phyloP scores from a whole-genome alignment of 768 basidiomycete genomes.

The Symmetrospora coprosmae region DNA sequence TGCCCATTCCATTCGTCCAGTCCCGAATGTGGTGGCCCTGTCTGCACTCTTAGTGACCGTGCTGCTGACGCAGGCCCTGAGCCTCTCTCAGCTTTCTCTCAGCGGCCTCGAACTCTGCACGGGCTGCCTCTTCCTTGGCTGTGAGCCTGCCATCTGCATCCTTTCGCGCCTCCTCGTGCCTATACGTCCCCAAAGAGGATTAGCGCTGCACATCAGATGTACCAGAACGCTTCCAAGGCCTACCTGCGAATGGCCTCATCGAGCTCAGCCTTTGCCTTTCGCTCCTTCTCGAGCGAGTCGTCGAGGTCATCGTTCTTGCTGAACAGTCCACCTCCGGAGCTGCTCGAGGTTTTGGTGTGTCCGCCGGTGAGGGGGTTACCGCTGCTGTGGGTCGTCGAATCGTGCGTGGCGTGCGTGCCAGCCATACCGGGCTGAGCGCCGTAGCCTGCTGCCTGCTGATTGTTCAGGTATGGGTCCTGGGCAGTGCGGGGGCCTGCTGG shows the following conservation, averaged over 20 bases:
- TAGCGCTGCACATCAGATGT: too few relatives aligned
- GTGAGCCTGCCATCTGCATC: background rate
- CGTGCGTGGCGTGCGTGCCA: background rate
- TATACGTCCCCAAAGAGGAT: too few relatives aligned
- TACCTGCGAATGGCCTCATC: slow-evolving; percentile 1
- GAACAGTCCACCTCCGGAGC: background rate
- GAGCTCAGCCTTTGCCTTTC: slow-evolving; percentile 7
- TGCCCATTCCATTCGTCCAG: too few relatives aligned
- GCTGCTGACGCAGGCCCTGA: background rate
- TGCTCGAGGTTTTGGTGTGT: background rate
- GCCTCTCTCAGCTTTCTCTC: background rate
- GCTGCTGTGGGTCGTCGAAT: background rate
- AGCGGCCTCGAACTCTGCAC: background rate
- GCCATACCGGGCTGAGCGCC: background rate
- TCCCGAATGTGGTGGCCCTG: too few relatives aligned
- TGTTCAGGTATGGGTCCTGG: too few relatives aligned
- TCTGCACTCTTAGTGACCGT: background rate
- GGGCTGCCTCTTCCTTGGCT: slow-evolving; percentile 1
- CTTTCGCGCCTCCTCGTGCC: background rate
- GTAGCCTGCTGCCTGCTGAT: too few relatives aligned
- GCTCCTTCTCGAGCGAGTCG: background rate
- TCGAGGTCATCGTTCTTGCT: slow-evolving; percentile 17
- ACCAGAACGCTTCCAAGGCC: too few relatives aligned
- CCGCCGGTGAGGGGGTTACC: background rate
- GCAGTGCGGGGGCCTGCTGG: too few relatives aligned